Evolutionary conservation across 352 stramenopile species (phyloP).

Genomic region (Phytophthora ohioensis): DNA sequence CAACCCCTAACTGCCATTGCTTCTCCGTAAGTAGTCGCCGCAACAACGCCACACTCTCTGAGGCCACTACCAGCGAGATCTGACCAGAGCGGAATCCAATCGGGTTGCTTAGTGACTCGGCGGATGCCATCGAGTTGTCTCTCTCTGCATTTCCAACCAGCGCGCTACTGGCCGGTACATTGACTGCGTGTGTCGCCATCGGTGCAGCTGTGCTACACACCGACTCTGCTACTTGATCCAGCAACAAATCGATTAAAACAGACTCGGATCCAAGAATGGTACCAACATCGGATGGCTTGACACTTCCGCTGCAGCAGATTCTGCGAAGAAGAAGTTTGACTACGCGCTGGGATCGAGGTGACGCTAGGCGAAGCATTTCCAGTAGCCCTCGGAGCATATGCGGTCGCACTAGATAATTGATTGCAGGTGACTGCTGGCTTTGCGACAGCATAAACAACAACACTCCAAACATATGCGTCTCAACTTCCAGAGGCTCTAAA

Average conservation of each 20-base stretch:
- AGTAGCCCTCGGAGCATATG: conserved; percentile 79
- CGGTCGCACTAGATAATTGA: conserved; percentile 67
- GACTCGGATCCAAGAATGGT: conserved; percentile 82
- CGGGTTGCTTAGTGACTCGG: conserved; percentile 83
- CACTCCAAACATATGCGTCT: conserved; percentile 74
- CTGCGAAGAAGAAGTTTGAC: conserved; percentile 81
- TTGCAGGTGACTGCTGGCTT: conserved; percentile 66
- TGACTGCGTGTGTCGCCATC: conserved; percentile 64
- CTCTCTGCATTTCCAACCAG: conserved; percentile 30
- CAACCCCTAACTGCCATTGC: conserved; percentile 67
- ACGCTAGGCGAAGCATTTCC: conserved; percentile 79
- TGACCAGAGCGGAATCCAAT: conserved; percentile 85
- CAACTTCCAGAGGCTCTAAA: conserved; percentile 82
- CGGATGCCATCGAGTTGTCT: conserved; percentile 43
- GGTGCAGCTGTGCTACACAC: conserved; percentile 82
- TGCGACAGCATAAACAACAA: conserved; percentile 86
- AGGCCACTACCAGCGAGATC: conserved; percentile 79
- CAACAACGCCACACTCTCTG: conserved; percentile 85
- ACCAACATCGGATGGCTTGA: conserved; percentile 73
- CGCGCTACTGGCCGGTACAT: conserved; percentile 41
- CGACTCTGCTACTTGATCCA: conserved; percentile 89
- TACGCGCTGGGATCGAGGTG: conserved; percentile 81
- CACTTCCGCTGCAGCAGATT: conserved; percentile 75
- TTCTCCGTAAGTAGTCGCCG: conserved; percentile 75
- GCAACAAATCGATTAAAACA: conserved; percentile 82